phyloP scores from a whole-genome alignment of 331 rosid genomes.

The Acacia concinna region DNA sequence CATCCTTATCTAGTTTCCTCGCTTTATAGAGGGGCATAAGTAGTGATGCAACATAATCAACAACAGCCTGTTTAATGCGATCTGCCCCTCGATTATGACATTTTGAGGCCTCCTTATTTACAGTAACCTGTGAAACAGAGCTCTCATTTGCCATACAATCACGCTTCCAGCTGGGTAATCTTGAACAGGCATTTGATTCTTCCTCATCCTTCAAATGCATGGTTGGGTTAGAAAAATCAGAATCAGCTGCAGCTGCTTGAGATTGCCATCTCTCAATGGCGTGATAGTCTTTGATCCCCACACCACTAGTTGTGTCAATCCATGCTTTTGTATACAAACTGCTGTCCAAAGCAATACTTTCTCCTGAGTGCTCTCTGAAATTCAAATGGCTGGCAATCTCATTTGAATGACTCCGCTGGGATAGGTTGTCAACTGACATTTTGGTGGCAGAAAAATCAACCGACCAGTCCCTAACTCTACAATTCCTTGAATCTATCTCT shows the following conservation, averaged over 20 bases:
- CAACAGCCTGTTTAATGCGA: conserved; percentile 94
- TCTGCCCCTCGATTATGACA: conserved; percentile 83
- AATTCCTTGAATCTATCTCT: conserved; percentile 94
- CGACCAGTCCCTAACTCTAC: conserved; percentile 98
- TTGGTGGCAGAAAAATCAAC: conserved; percentile 90
- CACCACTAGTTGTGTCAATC: conserved; percentile 93
- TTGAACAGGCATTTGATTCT: conserved; percentile 84
- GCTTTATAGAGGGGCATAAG: conserved; percentile 99
- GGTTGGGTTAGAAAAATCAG: conserved; percentile 52
- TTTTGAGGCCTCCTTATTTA: conserved; percentile 68
- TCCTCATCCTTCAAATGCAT: conserved; percentile 78
- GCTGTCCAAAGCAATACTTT: conserved; percentile 91
- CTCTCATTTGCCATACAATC: conserved; percentile 85
- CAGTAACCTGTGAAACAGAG: conserved; percentile 88
- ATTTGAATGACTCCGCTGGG: conserved; percentile 92
- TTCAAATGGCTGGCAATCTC: conserved; percentile 82
- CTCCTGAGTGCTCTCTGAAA: conserved; percentile 95
- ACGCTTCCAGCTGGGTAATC: conserved; percentile 61
- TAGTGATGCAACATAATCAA: conserved; percentile 95
- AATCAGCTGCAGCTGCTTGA: conserved; percentile 94
- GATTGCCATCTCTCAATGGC: conserved; percentile 99
- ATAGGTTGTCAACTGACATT: conserved; percentile 79
- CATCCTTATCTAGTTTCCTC: conserved; percentile 89
- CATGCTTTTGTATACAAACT: conserved; percentile 93
- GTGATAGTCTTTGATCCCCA: conserved; percentile 77